These are phyloP conservation scores for Aspergillus quadricinctus DNA, from an alignment of 2,329 filamentous ascomycete genomes.

Conservation along the genomic window DNA sequence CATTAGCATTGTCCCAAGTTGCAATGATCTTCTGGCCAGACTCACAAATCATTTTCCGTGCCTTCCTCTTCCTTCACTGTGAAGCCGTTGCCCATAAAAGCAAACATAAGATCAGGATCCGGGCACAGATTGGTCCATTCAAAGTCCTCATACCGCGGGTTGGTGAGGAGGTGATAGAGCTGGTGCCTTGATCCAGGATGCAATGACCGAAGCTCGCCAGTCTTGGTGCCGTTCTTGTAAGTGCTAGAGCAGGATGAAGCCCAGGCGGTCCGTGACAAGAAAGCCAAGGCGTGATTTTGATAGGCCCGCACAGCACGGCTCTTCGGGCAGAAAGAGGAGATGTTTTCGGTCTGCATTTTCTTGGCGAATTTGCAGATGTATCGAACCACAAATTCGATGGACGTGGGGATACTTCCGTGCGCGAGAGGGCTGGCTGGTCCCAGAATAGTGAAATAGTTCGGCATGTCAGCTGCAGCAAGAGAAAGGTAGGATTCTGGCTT, in stretches of 20 bases:
- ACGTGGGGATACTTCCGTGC: too few relatives aligned
- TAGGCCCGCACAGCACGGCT: background rate
- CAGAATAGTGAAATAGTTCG: too few relatives aligned
- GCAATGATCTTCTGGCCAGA: too few relatives aligned
- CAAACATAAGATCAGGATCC: background rate
- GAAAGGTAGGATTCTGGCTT: too few relatives aligned
- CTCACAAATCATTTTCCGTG: too few relatives aligned
- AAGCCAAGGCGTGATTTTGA: background rate
- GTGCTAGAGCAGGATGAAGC: background rate
- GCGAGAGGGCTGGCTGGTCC: too few relatives aligned
- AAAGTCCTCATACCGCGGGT: background rate
- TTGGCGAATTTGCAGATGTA: background rate
- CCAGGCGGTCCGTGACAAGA: background rate
- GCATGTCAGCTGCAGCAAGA: too few relatives aligned
- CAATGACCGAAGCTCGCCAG: background rate
- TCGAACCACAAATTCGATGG: too few relatives aligned
- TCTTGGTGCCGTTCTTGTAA: background rate
- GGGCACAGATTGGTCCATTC: background rate
- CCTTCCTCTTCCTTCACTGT: too few relatives aligned
- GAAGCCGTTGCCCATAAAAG: conserved; percentile 1
- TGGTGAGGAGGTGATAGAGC: background rate
- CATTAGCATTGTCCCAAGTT: too few relatives aligned
- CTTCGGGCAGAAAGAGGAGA: too few relatives aligned
- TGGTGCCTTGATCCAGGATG: background rate
- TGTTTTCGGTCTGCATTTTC: background rate